These are phyloP conservation scores for Lentinus brumalis DNA, from an alignment of 768 basidiomycete genomes.

Conservation along the genomic window DNA sequence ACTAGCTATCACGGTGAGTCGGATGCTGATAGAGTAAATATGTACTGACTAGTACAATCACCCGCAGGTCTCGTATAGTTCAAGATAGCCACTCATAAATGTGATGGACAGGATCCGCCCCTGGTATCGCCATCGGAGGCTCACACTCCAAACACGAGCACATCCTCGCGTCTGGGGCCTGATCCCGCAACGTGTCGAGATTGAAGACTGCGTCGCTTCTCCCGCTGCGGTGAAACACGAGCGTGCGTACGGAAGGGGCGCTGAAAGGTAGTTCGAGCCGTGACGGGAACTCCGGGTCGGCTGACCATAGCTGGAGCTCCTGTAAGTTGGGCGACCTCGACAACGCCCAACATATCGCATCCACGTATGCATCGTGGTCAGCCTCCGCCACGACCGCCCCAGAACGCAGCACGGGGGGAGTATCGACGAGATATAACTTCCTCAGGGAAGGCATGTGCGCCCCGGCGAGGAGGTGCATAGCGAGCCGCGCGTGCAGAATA, in stretches of 20 bases:
- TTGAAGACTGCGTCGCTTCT: neutral
- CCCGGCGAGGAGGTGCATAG: neutral
- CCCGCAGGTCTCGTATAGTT: no score
- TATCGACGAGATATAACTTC: neutral
- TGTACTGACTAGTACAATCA: no score
- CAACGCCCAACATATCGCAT: neutral
- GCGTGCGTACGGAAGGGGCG: neutral
- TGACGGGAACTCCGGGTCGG: neutral
- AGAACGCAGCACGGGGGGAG: neutral
- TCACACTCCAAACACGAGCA: neutral
- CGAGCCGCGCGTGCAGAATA: neutral
- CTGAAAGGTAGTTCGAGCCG: neutral
- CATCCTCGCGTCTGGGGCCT: neutral
- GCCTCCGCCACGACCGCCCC: neutral
- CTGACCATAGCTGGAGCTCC: constrained; percentile 5
- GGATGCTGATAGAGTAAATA: no score
- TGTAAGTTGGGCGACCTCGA: neutral
- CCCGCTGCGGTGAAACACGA: neutral
- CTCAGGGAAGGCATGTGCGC: neutral
- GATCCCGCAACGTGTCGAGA: neutral
- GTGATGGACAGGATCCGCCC: neutral
- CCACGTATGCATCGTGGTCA: neutral
- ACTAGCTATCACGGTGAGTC: no score
- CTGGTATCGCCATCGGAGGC: neutral
- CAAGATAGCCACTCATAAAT: neutral